Evolutionary conservation across 1,284 basidiomycete species (phyloP), one percentile per base, ranked within the genome.

Genomic region (Cryptococcus depauperatus): DNA sequence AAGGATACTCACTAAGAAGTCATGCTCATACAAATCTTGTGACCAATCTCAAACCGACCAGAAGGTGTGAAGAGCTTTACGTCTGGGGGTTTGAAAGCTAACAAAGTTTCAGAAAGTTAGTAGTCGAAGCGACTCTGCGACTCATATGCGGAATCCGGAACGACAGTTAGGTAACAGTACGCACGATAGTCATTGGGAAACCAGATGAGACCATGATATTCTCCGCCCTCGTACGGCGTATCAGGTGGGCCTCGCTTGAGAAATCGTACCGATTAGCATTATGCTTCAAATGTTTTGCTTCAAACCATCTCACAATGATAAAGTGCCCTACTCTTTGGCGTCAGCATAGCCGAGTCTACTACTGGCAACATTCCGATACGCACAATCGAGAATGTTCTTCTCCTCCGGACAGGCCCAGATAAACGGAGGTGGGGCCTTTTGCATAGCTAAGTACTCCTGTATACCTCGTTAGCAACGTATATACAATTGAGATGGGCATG

Each of bases 31-130:
- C 34, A 35, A 35, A 9, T n/a, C 77, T 91, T 92, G 73, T 83
- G 83, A 73, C 92, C 87, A 23, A 86, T 84, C 58, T 88, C 82
- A 69, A 96, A 96, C 42, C 91, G 81, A 10, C 91, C 91, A 13
- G 86, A 90, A 0, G 91, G 91, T 18, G 91, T 96, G 64, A 86
- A 80, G 84, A 95, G 87, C 85, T 95, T 96, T 75, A 96, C 93
- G 46, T 91, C 91, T 51, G 91, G 91, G 1, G 88, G 88, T 70
- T 88, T 91, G 76, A 91, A 92, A 3, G 85, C 89, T 80, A n/a
- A 5, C n/a, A 18, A 33, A 35, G 27, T 19, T 16, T 34, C 34
- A 16, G 25, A 27, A 14, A 5, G 11, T 42, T 16, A 32, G 37
- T 22, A 38, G 7, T 25, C 11, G 18, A 13, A 19, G 7, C 10